These are phyloP conservation scores for Neurospora sp. DNA, from an alignment of 495 filamentous ascomycete genomes.

Conservation along the genomic window DNA sequence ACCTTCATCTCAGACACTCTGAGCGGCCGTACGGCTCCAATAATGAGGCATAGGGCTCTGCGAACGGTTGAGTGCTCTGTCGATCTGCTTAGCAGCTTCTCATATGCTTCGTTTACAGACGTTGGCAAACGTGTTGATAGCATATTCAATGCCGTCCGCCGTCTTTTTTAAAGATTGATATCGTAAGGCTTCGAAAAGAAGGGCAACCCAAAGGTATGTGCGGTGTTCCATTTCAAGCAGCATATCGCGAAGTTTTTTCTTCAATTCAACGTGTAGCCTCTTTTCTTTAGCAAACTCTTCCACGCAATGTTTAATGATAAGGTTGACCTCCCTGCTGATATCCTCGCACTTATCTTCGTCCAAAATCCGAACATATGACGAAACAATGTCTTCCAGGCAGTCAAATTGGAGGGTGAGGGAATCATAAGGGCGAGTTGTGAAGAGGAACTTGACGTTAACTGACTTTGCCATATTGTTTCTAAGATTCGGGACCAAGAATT, in stretches of 20 bases:
- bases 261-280: slow-evolving; percentile 9
- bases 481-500: slow-evolving; percentile 3
- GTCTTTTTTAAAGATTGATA: slow-evolving; percentile 7
- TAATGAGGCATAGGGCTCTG: slow-evolving; percentile 28
- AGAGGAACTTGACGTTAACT: slow-evolving; percentile 33
- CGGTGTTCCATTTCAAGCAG: slow-evolving; percentile 15
- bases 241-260: slow-evolving; percentile 18
- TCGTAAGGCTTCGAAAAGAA: slow-evolving; percentile 14
- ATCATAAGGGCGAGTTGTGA: slow-evolving; percentile 40
- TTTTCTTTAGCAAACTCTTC: slow-evolving; percentile 14
- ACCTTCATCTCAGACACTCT: slow-evolving; percentile 28
- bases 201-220: slow-evolving; percentile 30
- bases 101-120: slow-evolving; percentile 32
- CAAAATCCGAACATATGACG: slow-evolving; percentile 29
- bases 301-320: slow-evolving; percentile 27
- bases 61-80: slow-evolving; percentile 16
- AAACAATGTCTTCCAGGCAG: slow-evolving; percentile 5
- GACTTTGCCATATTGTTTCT: neutral
- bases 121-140: slow-evolving; percentile 20
- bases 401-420: slow-evolving; percentile 28
- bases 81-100: slow-evolving; percentile 26
- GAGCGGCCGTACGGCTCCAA: slow-evolving; percentile 31
- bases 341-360: slow-evolving; percentile 27
- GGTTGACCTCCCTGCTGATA: slow-evolving; percentile 35
- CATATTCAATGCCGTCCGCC: slow-evolving; percentile 10